Evolutionary conservation across 1,139 yeast genomes (phyloP).

Genomic region (Nematodospora anomalae): DNA sequence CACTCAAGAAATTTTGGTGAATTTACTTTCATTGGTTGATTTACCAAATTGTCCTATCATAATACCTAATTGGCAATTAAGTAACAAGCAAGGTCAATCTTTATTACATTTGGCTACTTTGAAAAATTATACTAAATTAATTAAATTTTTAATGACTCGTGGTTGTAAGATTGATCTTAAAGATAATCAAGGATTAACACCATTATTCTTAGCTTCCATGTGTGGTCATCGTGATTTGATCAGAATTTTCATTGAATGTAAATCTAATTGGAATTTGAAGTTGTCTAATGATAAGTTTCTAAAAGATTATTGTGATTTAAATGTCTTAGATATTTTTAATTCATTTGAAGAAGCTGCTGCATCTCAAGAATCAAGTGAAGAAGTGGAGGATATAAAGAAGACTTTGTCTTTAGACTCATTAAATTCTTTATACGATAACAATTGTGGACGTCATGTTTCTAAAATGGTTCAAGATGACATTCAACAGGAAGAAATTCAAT

Average conservation of each 20-base stretch:
- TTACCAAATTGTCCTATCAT: constrained; percentile 61
- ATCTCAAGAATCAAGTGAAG: constrained; percentile 16
- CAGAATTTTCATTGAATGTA: constrained; percentile 56
- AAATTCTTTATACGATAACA: constrained; percentile 40
- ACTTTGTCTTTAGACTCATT: constrained; percentile 40
- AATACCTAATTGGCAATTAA: constrained; percentile 75
- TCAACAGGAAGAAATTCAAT: neutral
- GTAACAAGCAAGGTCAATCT: constrained; percentile 82
- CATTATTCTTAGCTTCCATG: constrained; percentile 82
- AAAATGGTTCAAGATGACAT: constrained; percentile 34
- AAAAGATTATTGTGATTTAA: constrained; percentile 58
- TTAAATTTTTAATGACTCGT: constrained; percentile 63
- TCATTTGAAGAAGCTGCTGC: constrained; percentile 21
- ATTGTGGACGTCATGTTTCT: constrained; percentile 43
- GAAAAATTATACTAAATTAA: constrained; percentile 65
- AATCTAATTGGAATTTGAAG: constrained; percentile 60
- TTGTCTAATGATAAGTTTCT: constrained; percentile 59
- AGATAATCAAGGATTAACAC: constrained; percentile 82
- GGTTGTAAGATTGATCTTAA: constrained; percentile 78
- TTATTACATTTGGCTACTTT: constrained; percentile 81
- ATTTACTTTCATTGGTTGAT: constrained; percentile 63
- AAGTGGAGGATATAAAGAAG: constrained; percentile 22
- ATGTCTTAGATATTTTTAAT: constrained; percentile 58
- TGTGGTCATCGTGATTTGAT: constrained; percentile 68
- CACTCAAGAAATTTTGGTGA: constrained; percentile 60